Percentiles rank a stretch among this genome's conserved stretches.
These are phyloP conservation scores for Serendipita sp. DNA, from an alignment of 768 basidiomycete species.

Conservation along the genomic window DNA sequence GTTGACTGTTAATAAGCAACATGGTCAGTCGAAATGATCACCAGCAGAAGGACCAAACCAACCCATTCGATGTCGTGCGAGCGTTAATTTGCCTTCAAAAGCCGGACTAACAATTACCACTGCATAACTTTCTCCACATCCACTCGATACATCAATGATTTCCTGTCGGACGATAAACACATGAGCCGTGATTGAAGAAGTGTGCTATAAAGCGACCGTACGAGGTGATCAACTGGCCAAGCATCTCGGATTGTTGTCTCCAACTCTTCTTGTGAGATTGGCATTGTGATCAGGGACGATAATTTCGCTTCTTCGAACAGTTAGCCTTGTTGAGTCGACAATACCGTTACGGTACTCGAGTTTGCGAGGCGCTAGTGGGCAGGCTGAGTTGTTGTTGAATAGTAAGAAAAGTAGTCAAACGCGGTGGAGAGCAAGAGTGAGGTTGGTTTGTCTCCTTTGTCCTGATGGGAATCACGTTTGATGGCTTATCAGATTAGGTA, in stretches of 20 bases:
- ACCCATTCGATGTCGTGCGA: constrained; percentile 63
- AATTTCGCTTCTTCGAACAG: too few relatives aligned
- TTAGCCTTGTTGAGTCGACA: too few relatives aligned
- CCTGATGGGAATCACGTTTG: too few relatives aligned
- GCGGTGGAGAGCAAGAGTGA: not conserved
- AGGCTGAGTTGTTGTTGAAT: too few relatives aligned
- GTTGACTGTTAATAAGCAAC: constrained; percentile 39
- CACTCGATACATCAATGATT: constrained; percentile 61
- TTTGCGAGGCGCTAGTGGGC: too few relatives aligned
- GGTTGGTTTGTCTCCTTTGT: not conserved
- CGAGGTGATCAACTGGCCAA: constrained; percentile 45
- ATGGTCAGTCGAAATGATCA: not conserved
- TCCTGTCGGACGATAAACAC: too few relatives aligned
- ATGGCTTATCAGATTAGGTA: too few relatives aligned
- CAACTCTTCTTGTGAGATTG: constrained; percentile 38
- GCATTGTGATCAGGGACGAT: constrained; percentile 28
- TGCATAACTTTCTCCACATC: constrained; percentile 66
- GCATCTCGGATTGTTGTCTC: constrained; percentile 48
- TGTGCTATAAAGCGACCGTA: too few relatives aligned
- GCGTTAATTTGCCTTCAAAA: constrained; percentile 67
- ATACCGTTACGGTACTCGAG: not conserved
- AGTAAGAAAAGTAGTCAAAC: too few relatives aligned
- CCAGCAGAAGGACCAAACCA: constrained; percentile 14
- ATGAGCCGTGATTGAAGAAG: too few relatives aligned
- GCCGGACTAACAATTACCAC: constrained; percentile 65